Conservation (phyloP, 352 stramenopile genomes). For the Pythium scleroteichum region DNA sequence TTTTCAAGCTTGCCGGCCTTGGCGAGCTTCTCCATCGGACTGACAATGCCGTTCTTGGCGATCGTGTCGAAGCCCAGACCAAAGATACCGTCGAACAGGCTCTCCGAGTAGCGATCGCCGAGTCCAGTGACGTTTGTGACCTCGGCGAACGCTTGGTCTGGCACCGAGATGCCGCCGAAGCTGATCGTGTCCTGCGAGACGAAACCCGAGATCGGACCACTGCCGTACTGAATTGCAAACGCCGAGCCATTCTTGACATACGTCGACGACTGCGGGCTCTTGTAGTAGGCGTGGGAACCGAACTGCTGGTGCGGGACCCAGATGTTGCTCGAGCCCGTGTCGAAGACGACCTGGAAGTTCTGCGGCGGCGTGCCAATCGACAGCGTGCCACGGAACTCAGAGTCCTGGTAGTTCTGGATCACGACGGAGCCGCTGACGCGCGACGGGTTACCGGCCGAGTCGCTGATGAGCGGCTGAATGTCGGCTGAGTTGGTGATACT, state of each 20-base stretch:
- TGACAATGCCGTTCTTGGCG: conserved; percentile 88
- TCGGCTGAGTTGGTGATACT: too few relatives aligned
- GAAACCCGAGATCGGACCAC: conserved; percentile 89
- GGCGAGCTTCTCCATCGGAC: conserved; percentile 94
- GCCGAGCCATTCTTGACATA: conserved; percentile 90
- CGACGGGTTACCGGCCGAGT: too few relatives aligned
- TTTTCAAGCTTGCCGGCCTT: conserved; percentile 82
- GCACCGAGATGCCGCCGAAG: conserved; percentile 59
- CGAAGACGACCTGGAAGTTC: conserved; percentile 94
- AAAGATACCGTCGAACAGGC: conserved; percentile 98
- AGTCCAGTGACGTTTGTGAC: conserved; percentile 95
- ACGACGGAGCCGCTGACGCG: too few relatives aligned
- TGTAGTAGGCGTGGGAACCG: conserved; percentile 79
- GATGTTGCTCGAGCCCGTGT: conserved; percentile 95
- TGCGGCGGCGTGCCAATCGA: conserved; percentile 90
- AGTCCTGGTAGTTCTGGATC: conserved; percentile 91
- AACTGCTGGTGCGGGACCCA: conserved; percentile 91
- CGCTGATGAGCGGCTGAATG: too few relatives aligned
- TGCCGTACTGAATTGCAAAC: conserved; percentile 96
- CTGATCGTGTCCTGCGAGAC: conserved; percentile 88
- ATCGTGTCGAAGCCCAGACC: conserved; percentile 95
- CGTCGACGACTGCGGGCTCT: conserved; percentile 78
- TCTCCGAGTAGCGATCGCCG: conserved; percentile 91
- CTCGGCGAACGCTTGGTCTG: conserved; percentile 93
- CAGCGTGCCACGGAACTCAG: conserved; percentile 95